Evolutionary conservation across 192 early-diverging fungal genomes (phyloP).

Genomic region (Coemansia sp.): DNA sequence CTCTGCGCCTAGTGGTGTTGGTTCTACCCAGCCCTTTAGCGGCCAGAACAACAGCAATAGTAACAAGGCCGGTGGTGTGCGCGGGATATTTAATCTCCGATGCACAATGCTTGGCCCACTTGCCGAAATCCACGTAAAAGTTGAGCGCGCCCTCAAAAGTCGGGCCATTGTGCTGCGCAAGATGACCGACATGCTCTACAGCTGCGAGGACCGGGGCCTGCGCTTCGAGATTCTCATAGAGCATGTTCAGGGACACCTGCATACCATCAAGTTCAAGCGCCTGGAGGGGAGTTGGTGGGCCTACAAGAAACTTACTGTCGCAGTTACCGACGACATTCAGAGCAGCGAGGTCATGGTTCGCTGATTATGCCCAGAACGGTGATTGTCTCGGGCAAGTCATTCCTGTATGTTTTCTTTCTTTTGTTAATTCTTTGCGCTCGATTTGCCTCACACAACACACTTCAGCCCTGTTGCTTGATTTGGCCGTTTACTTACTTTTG

Average conservation of each 20-base stretch:
- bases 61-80: slow-evolving; percentile 24
- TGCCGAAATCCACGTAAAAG: slow-evolving; percentile 37
- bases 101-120: slow-evolving; percentile 55
- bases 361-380: not conserved
- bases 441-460: too few relatives aligned
- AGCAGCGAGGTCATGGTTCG: slow-evolving; percentile 2
- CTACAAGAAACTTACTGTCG: slow-evolving; percentile 46
- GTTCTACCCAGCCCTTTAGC: slow-evolving; percentile 3
- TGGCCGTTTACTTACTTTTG: too few relatives aligned
- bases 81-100: slow-evolving; percentile 43
- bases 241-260: slow-evolving; percentile 45
- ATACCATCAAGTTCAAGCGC: slow-evolving; percentile 50
- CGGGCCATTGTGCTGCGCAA: slow-evolving; percentile 35
- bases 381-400: not conserved
- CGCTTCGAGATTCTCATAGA: slow-evolving; percentile 49
- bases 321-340: slow-evolving; percentile 46
- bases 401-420: not conserved
- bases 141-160: slow-evolving; percentile 44
- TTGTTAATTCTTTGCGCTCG: not conserved
- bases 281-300: slow-evolving; percentile 49
- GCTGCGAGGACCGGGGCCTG: slow-evolving; percentile 45
- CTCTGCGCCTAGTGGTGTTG: slow-evolving; percentile 30
- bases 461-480: too few relatives aligned
- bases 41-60: slow-evolving; percentile 9
- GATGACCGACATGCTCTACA: slow-evolving; percentile 38